Percentiles rank a stretch among this genome's conserved stretches.
Conservation (phyloP, 129 eudicot species). For the Chrysanthemum lavandulifolium region DNA sequence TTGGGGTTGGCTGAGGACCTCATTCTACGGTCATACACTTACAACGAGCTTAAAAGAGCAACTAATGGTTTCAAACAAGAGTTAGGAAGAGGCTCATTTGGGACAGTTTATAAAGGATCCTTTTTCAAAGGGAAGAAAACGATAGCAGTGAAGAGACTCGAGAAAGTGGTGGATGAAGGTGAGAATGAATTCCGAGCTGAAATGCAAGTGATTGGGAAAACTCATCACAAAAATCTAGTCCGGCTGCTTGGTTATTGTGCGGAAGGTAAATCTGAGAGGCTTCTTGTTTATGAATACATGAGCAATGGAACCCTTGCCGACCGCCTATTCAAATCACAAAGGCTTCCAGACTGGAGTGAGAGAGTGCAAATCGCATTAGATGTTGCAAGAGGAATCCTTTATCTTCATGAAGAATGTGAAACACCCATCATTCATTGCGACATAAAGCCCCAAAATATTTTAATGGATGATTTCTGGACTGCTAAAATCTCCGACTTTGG, state of each 20-base stretch:
- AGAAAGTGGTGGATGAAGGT: slow-evolving; percentile 14
- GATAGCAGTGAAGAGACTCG: slow-evolving; percentile 48
- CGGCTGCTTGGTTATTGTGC: slow-evolving; percentile 8
- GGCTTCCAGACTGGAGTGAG: slow-evolving; percentile 8
- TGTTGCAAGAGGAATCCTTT: slow-evolving; percentile 29
- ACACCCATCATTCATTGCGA: slow-evolving; percentile 34
- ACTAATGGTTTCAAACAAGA: slow-evolving; percentile 39
- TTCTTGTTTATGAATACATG: slow-evolving; percentile 11
- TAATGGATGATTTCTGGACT: slow-evolving; percentile 33
- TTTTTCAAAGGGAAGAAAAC: slow-evolving; percentile 28
- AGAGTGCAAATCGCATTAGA: slow-evolving; percentile 31
- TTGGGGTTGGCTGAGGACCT: slow-evolving; percentile 36
- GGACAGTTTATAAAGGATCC: slow-evolving; percentile 46
- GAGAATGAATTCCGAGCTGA: slow-evolving; percentile 26
- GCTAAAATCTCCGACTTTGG: slow-evolving; percentile 16
- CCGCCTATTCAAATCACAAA: slow-evolving; percentile 25
- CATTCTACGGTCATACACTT: slow-evolving; percentile 28
- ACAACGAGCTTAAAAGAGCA: slow-evolving; percentile 38
- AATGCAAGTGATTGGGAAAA: slow-evolving; percentile 45
- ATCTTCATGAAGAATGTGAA: slow-evolving; percentile 43
- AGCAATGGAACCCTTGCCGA: slow-evolving; percentile 28
- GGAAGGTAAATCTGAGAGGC: slow-evolving; percentile 9
- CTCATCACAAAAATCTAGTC: slow-evolving; percentile 34
- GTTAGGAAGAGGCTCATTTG: slow-evolving; percentile 50
- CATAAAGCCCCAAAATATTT: slow-evolving; percentile 34